Base-by-base conservation (phyloP, 2,329 filamentous ascomycete genomes). In the Colletotrichum paranaense region DNA sequence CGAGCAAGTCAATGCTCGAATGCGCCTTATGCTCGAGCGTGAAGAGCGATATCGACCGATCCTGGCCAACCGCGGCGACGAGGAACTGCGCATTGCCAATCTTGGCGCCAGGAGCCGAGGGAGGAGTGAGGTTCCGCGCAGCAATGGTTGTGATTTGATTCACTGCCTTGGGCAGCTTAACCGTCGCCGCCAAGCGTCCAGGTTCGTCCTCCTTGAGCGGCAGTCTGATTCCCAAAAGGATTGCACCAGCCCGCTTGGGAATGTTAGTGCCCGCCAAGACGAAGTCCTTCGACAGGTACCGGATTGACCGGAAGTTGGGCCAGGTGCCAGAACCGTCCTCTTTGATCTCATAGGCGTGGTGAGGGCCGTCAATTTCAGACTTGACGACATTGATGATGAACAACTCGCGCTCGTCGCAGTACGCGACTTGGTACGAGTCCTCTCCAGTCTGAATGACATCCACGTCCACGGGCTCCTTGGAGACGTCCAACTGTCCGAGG, bases 91-190 rank as follows among this genome's bases (percentile, higher is more conserved):
- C 90, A 72, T 93, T 91, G 65, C 89, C 90, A 64, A 90, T 82
- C 62, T 81, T 85, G 1, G 80, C 76, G 22, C 88, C 85, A 0
- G 88, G 83, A 12, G 89, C 84, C 5, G 87, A 81, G 7, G 89
- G 84, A 5, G 86, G 88, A 11, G 89, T 88, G 11, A 98, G 87
- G 71, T 92, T 90, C 73, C 91, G 91, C 62, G 96, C 91, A 63
- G 97, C 94, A 63, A 98, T 87, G 11, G 93, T 93, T 0, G 94
- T 93, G 4, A 94, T 93, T 68, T 94, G 92, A 70, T 92, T 92
- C 74, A 97, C 90, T 67, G 88, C 88, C 67, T 87, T 89, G 19
- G 94, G 91, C 42, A 98, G 87, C 67, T 86, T 88, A 76, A 85
- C 83, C 7, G 85, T 86, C 73, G 88, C 84, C 6, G 88, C 85